Percentiles rank a stretch among this genome's conserved stretches.
phyloP scores from a whole-genome alignment of 2,329 filamentous ascomycete genomes.

The Neonectria ditissima region DNA sequence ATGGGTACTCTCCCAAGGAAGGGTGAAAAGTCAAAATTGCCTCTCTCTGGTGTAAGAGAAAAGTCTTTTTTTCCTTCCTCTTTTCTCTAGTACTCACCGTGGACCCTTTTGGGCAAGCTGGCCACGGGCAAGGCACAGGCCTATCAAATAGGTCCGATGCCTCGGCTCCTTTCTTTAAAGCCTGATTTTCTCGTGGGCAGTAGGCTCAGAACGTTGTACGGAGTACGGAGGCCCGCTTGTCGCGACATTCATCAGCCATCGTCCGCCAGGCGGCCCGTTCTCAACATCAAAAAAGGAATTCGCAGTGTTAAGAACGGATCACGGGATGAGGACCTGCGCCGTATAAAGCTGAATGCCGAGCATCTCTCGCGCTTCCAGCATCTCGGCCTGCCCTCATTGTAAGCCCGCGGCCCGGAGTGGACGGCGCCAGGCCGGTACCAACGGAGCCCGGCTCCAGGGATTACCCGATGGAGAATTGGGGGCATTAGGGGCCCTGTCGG shows the following conservation, averaged over 20 bases:
- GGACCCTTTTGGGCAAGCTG: neutral
- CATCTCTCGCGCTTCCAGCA: neutral
- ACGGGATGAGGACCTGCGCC: neutral
- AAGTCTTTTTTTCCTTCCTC: neutral
- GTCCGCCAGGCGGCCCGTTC: constrained; percentile 14
- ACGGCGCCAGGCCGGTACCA: constrained; percentile 22
- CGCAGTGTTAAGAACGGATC: neutral
- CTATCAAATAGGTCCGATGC: constrained; percentile 18
- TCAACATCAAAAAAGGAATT: constrained; percentile 7
- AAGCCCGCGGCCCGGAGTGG: neutral
- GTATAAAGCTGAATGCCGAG: neutral
- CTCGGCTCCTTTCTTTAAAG: constrained; percentile 24
- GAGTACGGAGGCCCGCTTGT: constrained; percentile 14
- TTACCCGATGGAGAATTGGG: constrained; percentile 29
- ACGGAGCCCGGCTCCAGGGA: constrained; percentile 35
- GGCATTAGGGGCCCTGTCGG: constrained; percentile 34
- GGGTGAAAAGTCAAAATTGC: neutral
- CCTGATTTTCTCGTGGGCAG: constrained; percentile 21
- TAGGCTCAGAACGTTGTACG: constrained; percentile 14
- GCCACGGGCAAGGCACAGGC: neutral
- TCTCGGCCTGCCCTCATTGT: neutral
- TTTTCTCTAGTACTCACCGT: neutral
- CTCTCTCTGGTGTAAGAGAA: neutral
- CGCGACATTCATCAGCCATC: constrained; percentile 24
- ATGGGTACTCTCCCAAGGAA: neutral